phyloP scores from a whole-genome alignment of 495 filamentous ascomycete species.

The Oidiodendron maius region DNA sequence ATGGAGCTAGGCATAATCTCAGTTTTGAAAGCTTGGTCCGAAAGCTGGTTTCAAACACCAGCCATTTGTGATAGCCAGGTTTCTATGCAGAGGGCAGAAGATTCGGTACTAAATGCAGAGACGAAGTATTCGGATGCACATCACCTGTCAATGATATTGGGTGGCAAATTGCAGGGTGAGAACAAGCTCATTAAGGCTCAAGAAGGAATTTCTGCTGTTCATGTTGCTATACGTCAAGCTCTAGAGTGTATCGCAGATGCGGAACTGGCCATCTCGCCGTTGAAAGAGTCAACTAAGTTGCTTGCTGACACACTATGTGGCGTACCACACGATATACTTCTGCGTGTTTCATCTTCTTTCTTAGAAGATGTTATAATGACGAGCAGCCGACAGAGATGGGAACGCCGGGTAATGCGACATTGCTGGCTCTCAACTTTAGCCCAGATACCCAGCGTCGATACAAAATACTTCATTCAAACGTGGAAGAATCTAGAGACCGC shows the following conservation, averaged over 20 bases:
- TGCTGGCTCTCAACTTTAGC: conserved; percentile 7
- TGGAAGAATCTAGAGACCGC: conserved; percentile 4
- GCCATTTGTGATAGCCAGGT: neutral
- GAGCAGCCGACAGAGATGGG: neutral
- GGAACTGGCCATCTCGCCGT: neutral
- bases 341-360: neutral
- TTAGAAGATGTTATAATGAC: neutral
- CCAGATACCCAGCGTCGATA: conserved; percentile 1
- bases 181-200: neutral
- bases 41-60: conserved; percentile 6
- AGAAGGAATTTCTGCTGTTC: neutral
- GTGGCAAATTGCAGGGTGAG: neutral
- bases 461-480: conserved; percentile 1
- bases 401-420: neutral
- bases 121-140: neutral
- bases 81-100: neutral
- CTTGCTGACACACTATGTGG: neutral
- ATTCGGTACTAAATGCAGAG: neutral
- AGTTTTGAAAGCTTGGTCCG: conserved; percentile 8
- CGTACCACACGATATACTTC: neutral
- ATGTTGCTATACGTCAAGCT: neutral
- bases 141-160: neutral
- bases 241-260: neutral
- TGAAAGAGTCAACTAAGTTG: neutral
- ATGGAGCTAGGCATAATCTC: neutral